Evolutionary conservation across 2,329 filamentous ascomycete genomes (phyloP).

Genomic region (Talaromyces sp.): DNA sequence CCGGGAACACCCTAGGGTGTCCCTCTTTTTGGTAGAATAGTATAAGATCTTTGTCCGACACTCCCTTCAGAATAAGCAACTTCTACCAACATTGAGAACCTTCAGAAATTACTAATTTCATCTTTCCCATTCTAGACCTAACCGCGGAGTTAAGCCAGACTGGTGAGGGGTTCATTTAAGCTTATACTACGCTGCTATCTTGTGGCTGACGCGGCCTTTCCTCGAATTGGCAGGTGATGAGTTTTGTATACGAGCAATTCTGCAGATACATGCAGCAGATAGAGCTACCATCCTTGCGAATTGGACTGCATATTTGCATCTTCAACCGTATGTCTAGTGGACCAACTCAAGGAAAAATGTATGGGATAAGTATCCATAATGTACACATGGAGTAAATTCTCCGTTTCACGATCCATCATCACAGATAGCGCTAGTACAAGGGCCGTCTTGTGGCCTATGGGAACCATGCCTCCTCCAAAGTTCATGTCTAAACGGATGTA

Average conservation of each 20-base stretch:
- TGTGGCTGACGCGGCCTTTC: background rate
- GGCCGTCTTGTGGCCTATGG: background rate
- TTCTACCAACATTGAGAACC: background rate
- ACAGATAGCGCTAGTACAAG: background rate
- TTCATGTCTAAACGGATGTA: background rate
- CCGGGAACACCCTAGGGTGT: too few species aligned
- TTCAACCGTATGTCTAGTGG: too few species aligned
- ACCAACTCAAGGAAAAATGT: background rate
- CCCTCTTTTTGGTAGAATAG: too few species aligned
- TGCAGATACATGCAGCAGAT: background rate
- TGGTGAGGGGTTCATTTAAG: background rate
- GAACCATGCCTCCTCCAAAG: too few species aligned
- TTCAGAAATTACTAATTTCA: background rate
- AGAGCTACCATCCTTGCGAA: background rate
- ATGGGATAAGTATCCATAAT: background rate
- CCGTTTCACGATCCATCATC: background rate
- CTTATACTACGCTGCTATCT: constrained; percentile 7
- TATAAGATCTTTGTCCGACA: too few species aligned
- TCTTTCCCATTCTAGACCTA: too few species aligned
- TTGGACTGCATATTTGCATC: background rate
- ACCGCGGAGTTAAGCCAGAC: background rate
- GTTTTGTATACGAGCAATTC: background rate
- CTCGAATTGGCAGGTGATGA: background rate
- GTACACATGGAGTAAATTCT: background rate
- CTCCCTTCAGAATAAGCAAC: background rate